Evolutionary conservation across 805 yeast species (phyloP).

Genomic region (Candida insectalens): DNA sequence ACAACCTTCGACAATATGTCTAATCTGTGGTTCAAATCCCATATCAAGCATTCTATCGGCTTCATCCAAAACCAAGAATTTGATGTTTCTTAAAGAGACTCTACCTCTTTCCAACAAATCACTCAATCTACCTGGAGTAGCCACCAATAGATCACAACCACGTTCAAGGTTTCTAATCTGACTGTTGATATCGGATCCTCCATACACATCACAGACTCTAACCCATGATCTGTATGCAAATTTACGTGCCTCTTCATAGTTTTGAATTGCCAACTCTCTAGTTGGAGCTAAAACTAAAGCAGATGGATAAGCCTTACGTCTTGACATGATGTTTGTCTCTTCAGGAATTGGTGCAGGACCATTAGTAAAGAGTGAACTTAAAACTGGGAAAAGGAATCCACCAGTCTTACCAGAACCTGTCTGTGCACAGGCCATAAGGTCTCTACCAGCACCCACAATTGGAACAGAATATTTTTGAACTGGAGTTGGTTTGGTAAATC

Average conservation of each 20-base stretch:
- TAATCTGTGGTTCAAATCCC: constrained; percentile 99
- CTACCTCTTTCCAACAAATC: constrained; percentile 93
- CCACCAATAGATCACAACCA: constrained; percentile 94
- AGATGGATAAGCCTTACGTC: constrained; percentile 85
- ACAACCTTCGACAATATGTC: constrained; percentile 95
- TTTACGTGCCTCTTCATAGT: constrained; percentile 90
- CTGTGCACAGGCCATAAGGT: constrained; percentile 90
- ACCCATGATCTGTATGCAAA: constrained; percentile 98
- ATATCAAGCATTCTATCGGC: constrained; percentile 99
- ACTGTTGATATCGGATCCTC: constrained; percentile 90
- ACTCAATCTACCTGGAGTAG: constrained; percentile 98
- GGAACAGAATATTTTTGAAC: constrained; percentile 91
- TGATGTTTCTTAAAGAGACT: constrained; percentile 81
- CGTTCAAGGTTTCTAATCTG: constrained; percentile 84
- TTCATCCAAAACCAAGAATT: constrained; percentile 92
- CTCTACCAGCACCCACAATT: constrained; percentile 56
- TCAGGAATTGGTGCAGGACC: constrained; percentile 65
- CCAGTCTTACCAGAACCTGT: constrained; percentile 99
- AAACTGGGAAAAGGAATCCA: constrained; percentile 97
- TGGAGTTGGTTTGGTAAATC: constrained; percentile 95
- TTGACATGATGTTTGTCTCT: constrained; percentile 39
- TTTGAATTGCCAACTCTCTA: constrained; percentile 97
- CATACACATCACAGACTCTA: constrained; percentile 90
- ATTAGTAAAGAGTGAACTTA: constrained; percentile 77
- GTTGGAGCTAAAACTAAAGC: constrained; percentile 97